phyloP scores from a whole-genome alignment of 371 early-diverging fungal genomes.

The Choanephora cucurbitarum region DNA sequence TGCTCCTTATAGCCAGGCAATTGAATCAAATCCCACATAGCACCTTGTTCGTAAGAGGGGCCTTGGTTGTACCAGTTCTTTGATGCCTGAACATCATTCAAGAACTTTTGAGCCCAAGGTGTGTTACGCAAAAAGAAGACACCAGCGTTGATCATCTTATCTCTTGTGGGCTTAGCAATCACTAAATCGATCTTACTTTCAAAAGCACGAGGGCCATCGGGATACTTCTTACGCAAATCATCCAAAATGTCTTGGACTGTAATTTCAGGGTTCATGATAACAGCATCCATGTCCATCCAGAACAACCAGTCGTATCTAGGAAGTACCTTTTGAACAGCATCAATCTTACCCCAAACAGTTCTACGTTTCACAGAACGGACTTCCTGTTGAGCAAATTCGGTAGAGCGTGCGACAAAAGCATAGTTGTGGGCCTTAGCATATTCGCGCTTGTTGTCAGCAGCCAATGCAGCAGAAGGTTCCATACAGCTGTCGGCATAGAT shows the following conservation, averaged over 20 bases:
- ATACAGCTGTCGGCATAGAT: constrained; percentile 58
- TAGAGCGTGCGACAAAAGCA: constrained; percentile 59
- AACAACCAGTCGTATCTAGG: constrained; percentile 71
- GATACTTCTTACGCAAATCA: constrained; percentile 25
- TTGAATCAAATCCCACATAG: constrained; percentile 63
- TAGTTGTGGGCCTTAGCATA: constrained; percentile 61
- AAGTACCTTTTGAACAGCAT: constrained; percentile 59
- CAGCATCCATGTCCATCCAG: constrained; percentile 72
- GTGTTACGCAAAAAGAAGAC: constrained; percentile 66
- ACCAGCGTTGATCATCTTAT: constrained; percentile 63
- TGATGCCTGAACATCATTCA: constrained; percentile 52
- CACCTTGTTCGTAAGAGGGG: constrained; percentile 61
- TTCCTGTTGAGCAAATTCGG: constrained; percentile 63
- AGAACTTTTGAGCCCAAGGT: constrained; percentile 56
- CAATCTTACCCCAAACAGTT: constrained; percentile 66
- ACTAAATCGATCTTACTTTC: constrained; percentile 48
- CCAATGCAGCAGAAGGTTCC: constrained; percentile 48
- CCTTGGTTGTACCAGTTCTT: constrained; percentile 48
- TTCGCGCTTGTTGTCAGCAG: constrained; percentile 59
- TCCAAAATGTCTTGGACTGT: constrained; percentile 37
- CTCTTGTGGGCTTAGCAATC: constrained; percentile 47
- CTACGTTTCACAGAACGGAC: constrained; percentile 40
- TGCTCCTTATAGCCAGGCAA: constrained; percentile 29
- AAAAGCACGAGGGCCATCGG: constrained; percentile 30
- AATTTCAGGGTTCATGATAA: constrained; percentile 51